Evolutionary conservation across 192 early-diverging fungal species (phyloP), one percentile per base, ranked within the genome.

Genomic region (Umbelopsis sp.): DNA sequence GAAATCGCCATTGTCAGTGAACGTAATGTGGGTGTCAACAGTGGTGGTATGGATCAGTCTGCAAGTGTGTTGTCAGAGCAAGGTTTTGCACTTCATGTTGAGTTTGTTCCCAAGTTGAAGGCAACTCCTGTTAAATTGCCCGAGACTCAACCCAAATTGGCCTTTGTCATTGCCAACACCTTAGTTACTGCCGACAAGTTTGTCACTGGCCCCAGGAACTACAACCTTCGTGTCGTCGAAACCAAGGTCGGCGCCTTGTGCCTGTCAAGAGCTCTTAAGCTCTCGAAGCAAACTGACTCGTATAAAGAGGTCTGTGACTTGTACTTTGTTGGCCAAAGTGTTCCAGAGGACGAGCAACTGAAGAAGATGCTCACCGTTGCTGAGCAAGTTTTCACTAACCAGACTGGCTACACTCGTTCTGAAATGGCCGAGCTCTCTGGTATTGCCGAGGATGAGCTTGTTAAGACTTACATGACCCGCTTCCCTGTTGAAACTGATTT

Each of bases 181-280:
- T 77, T 94, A 45, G 92, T 96, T 0, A 88, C 87, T 0, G 85
- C 92, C 11, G 92, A 98, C 72, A 98, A 98, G 77, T 86, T 88
- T 44, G 88, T 91, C 4, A 95, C 94, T 9, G 95, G 91, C 2
- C 93, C 95, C 7, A 88, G 83, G 5, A 87, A 93, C 78, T 98
- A 98, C 80, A 98, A 98, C 78, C 78, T 97, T 16, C 90, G 96
- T 33, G 96, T 97, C 0, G 92, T 97, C 20, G 96, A 98, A 71
- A 95, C 92, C 11, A 89, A 93, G 20, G 73, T 96, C 3, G 94
- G 89, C 12, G 91, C 92, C 3, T 77, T 88, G 15, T 78, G 92
- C 41, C 70, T 93, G 46, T 82, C 87, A 45, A 74, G 78, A 25
- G 74, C 76, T 12, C 72, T 91, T 8, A 86, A 85, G 2, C 50